These are phyloP conservation scores for Castanospermum australe DNA, from an alignment of 306 rosid species.

Conservation along the genomic window DNA sequence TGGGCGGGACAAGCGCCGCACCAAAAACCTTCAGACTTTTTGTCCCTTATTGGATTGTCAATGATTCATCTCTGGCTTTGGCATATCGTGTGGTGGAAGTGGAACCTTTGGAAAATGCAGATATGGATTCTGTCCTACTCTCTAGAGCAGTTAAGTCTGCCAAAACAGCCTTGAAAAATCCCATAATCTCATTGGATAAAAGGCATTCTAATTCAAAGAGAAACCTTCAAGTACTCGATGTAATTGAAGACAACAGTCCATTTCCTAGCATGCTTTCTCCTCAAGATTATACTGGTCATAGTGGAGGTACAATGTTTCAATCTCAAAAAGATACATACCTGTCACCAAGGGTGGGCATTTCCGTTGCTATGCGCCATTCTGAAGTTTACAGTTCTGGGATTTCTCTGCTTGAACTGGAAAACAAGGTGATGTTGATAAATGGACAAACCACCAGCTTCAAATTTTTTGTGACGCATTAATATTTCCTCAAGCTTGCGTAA, in stretches of 20 bases:
- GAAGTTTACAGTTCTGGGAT: conserved; percentile 81
- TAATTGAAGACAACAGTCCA: conserved; percentile 81
- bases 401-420: conserved; percentile 87
- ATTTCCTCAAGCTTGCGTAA: conserved; percentile 13
- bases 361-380: conserved; percentile 68
- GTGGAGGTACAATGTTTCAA: conserved; percentile 62
- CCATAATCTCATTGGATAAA: conserved; percentile 72
- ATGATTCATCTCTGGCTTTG: conserved; percentile 74
- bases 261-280: conserved; percentile 96
- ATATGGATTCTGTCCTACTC: conserved; percentile 54
- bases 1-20: conserved; percentile 90
- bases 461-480: neutral
- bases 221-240: conserved; percentile 78
- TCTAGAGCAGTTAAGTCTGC: conserved; percentile 84
- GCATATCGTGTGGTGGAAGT: conserved; percentile 91
- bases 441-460: conserved; percentile 3
- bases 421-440: conserved; percentile 63
- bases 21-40: conserved; percentile 84
- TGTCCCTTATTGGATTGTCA: conserved; percentile 94
- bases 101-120: conserved; percentile 74
- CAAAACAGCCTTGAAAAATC: conserved; percentile 64
- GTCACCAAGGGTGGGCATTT: conserved; percentile 86
- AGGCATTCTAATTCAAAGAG: conserved; percentile 61
- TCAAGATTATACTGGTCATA: conserved; percentile 70
- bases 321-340: conserved; percentile 74